A percentile compares a stretch with the other conserved stretches of the same genome.
Conservation (phyloP, 129 eudicot genomes). For the Chrysanthemum makinoi region DNA sequence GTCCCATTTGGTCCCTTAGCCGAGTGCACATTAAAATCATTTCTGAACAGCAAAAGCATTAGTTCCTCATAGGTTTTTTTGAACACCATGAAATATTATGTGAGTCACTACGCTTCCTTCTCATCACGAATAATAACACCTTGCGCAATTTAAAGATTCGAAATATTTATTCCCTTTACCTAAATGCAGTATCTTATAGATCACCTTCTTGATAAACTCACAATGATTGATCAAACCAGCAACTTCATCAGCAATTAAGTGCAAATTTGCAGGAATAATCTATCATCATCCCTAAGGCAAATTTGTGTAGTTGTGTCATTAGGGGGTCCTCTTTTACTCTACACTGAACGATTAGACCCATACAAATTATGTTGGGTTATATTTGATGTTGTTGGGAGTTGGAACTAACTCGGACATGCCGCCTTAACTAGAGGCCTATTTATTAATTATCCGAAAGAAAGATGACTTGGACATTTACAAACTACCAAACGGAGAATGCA, state of each 20-base stretch:
- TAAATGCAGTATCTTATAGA: not conserved
- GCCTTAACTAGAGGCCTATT: too few relatives aligned
- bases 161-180: not conserved
- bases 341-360: too few relatives aligned
- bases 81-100: not conserved
- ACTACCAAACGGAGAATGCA: too few relatives aligned
- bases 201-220: not conserved
- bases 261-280: slow-evolving; percentile 1
- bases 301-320: not conserved
- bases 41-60: not conserved
- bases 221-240: not conserved
- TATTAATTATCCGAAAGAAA: too few relatives aligned
- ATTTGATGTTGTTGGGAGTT: too few relatives aligned
- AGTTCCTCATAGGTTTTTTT: not conserved
- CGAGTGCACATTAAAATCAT: not conserved
- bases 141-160: not conserved
- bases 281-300: not conserved
- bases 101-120: not conserved
- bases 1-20: too few relatives aligned
- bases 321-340: not conserved
- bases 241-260: not conserved
- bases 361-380: too few relatives aligned
- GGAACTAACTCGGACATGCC: too few relatives aligned
- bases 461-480: too few relatives aligned
- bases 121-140: not conserved